Conservation (phyloP, 805 yeast species). For the Candida chilensis region DNA sequence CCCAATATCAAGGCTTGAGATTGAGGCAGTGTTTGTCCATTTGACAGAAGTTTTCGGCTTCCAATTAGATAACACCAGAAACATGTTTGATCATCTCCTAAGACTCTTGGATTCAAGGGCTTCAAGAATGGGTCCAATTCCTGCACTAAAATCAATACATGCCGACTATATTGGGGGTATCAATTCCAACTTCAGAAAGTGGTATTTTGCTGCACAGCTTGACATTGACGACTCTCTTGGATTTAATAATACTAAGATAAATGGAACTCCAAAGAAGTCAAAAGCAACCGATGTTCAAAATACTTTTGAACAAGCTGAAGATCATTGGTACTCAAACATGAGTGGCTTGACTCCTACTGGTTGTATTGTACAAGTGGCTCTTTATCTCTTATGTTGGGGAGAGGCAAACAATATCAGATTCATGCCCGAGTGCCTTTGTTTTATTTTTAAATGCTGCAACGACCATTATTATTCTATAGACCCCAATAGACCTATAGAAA, state of each 20-base stretch:
- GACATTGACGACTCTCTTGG: slow-evolving; percentile 47
- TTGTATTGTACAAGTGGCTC: slow-evolving; percentile 51
- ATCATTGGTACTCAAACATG: slow-evolving; percentile 45
- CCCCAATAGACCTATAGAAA: slow-evolving; percentile 16
- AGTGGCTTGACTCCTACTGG: slow-evolving; percentile 39
- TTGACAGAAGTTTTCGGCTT: slow-evolving; percentile 55
- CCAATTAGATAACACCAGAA: slow-evolving; percentile 54
- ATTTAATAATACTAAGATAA: slow-evolving; percentile 14
- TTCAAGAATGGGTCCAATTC: slow-evolving; percentile 47
- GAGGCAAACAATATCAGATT: slow-evolving; percentile 82
- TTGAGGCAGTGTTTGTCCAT: slow-evolving; percentile 45
- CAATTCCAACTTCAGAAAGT: slow-evolving; percentile 58
- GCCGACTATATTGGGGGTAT: slow-evolving; percentile 71
- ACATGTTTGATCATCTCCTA: slow-evolving; percentile 61
- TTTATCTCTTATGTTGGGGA: slow-evolving; percentile 79
- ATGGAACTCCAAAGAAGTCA: slow-evolving; percentile 11
- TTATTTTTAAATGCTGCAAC: slow-evolving; percentile 73
- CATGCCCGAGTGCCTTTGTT: slow-evolving; percentile 85
- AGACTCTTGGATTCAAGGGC: slow-evolving; percentile 60
- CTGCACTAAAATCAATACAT: slow-evolving; percentile 53
- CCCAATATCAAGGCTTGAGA: slow-evolving; percentile 43
- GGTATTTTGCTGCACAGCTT: slow-evolving; percentile 72
- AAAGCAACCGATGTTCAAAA: slow-evolving; percentile 5
- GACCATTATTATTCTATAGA: slow-evolving; percentile 50
- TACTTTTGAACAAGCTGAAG: slow-evolving; percentile 32